Conservation (phyloP, 495 filamentous ascomycete genomes). For the Bryoglossum gracile region DNA sequence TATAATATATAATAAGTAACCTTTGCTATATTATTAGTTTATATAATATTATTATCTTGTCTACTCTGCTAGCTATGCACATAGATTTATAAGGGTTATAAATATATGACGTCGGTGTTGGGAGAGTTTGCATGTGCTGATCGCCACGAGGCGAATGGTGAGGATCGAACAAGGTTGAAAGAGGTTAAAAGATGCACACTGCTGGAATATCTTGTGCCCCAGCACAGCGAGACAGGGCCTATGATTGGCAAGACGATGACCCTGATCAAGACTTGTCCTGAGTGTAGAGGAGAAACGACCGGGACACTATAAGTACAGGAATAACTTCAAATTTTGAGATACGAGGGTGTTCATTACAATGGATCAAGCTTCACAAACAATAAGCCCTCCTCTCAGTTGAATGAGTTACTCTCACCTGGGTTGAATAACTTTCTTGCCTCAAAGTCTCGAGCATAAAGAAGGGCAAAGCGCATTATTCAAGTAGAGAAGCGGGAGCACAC, state of each 20-base stretch:
- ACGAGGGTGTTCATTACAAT: background rate
- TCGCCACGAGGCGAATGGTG: constrained; percentile 3
- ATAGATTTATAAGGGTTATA: too few relatives aligned
- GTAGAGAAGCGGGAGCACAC: too few relatives aligned
- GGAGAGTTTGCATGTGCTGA: constrained; percentile 8
- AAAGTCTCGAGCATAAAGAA: too few relatives aligned
- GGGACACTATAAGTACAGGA: constrained; percentile 1
- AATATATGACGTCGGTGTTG: constrained; percentile 4
- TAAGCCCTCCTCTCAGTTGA: background rate
- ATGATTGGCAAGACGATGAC: constrained; percentile 12
- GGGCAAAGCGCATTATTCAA: too few relatives aligned
- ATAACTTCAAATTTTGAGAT: background rate
- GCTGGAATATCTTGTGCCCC: background rate
- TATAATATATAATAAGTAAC: too few relatives aligned
- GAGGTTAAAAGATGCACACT: constrained; percentile 2
- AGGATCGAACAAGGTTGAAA: constrained; percentile 6
- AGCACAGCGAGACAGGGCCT: background rate
- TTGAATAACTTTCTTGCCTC: too few relatives aligned
- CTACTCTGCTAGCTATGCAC: too few relatives aligned
- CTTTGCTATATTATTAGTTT: too few relatives aligned
- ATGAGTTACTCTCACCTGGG: too few relatives aligned
- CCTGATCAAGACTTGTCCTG: background rate
- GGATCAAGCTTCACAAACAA: background rate
- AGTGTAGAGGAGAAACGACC: constrained; percentile 13
- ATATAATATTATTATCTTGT: too few relatives aligned